Evolutionary conservation across 345 rosid genomes (phyloP).

Genomic region (Salix caprea): DNA sequence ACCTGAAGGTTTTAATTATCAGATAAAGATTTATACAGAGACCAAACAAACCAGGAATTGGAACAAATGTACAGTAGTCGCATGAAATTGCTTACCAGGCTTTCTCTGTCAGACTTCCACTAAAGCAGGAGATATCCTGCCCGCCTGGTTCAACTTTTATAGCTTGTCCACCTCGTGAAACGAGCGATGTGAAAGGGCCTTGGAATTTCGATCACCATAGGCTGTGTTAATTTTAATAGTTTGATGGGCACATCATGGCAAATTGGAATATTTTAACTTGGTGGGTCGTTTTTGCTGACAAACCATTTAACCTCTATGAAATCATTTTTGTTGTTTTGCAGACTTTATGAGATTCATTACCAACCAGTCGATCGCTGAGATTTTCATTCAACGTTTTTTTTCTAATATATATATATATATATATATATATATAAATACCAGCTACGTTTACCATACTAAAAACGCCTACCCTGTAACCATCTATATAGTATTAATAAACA

Average conservation of each 20-base stretch:
- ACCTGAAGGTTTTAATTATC: background rate
- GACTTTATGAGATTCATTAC: slow-evolving; percentile 32
- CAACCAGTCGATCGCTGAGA: slow-evolving; percentile 28
- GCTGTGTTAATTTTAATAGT: background rate
- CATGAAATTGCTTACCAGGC: background rate
- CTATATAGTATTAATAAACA: too few relatives aligned
- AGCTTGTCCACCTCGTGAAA: background rate
- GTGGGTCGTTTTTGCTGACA: slow-evolving; percentile 31
- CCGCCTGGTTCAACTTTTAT: slow-evolving; percentile 9
- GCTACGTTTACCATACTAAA: too few relatives aligned
- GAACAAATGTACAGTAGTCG: background rate
- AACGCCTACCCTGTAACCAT: too few relatives aligned
- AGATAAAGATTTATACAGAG: background rate
- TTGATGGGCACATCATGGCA: background rate
- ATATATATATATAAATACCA: too few relatives aligned
- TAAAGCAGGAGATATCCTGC: slow-evolving; percentile 16
- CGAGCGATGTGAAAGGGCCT: slow-evolving; percentile 26
- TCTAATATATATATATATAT: too few relatives aligned
- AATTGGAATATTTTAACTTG: background rate
- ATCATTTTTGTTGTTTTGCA: slow-evolving; percentile 24
- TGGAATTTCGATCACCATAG: slow-evolving; percentile 3
- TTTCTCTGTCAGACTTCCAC: slow-evolving; percentile 28
- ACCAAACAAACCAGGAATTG: background rate
- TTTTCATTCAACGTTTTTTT: slow-evolving; percentile 2
- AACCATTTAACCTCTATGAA: background rate